Conservation (phyloP, 768 basidiomycete species). For the Trametes punicea region DNA sequence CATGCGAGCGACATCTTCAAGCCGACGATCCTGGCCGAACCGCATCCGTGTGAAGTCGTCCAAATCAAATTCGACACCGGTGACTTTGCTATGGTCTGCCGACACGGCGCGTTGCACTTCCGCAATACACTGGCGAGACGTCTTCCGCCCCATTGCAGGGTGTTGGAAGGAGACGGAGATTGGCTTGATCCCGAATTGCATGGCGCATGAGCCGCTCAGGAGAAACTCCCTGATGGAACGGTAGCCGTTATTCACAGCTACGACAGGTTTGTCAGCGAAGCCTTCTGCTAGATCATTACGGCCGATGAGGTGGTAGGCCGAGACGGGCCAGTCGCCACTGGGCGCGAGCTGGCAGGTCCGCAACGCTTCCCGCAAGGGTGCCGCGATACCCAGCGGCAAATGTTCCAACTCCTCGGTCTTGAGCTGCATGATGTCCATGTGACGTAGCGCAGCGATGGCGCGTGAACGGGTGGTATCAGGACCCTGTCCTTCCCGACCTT, state of each 20-base stretch:
- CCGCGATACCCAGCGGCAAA: conserved; percentile 66
- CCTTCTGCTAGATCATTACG: conserved; percentile 72
- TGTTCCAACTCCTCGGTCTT: conserved; percentile 48
- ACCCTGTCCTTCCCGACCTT: conserved; percentile 28
- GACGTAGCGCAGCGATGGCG: conserved; percentile 59
- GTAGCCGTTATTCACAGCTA: conserved; percentile 52
- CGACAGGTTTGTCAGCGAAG: conserved; percentile 45
- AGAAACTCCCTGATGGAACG: conserved; percentile 54
- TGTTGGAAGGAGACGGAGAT: conserved; percentile 37
- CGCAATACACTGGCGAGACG: conserved; percentile 49
- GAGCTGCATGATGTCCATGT: conserved; percentile 48
- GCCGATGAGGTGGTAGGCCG: conserved; percentile 65
- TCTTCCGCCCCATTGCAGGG: conserved; percentile 44
- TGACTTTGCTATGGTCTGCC: conserved; percentile 55
- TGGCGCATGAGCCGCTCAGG: conserved; percentile 34
- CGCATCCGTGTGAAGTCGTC: conserved; percentile 79
- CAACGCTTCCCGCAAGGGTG: conserved; percentile 83
- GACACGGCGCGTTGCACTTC: conserved; percentile 45
- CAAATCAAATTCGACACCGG: conserved; percentile 70
- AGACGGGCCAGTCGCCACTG: conserved; percentile 67
- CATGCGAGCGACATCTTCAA: conserved; percentile 91
- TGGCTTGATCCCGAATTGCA: conserved; percentile 10
- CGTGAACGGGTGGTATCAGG: conserved; percentile 56
- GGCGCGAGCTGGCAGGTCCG: conserved; percentile 80
- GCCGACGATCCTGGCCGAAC: conserved; percentile 83